phyloP scores from a whole-genome alignment of 768 basidiomycete genomes.

The Boletus barrowsii region DNA sequence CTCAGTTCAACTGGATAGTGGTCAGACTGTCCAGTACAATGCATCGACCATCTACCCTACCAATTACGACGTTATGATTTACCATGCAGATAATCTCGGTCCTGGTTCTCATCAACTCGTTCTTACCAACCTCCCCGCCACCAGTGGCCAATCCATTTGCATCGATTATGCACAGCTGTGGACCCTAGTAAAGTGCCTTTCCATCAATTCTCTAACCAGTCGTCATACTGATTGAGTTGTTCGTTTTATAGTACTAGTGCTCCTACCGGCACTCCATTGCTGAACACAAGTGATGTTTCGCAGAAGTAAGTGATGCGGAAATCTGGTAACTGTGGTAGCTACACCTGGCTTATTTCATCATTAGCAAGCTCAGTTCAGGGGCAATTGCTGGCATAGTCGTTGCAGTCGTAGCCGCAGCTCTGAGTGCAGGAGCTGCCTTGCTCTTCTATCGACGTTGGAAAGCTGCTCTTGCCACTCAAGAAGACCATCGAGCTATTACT shows the following conservation, averaged over 20 bases:
- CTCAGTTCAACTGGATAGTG: conserved; percentile 36
- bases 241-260: background rate
- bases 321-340: background rate
- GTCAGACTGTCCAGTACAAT: conserved; percentile 17
- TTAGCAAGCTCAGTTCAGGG: conserved; percentile 18
- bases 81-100: conserved; percentile 37
- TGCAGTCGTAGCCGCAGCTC: conserved; percentile 10
- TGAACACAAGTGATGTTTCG: background rate
- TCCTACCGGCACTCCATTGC: background rate
- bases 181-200: conserved; percentile 17
- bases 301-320: conserved; percentile 11
- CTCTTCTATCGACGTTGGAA: conserved; percentile 32
- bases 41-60: conserved; percentile 17
- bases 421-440: conserved; percentile 12
- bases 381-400: conserved; percentile 23
- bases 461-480: conserved; percentile 15
- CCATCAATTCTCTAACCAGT: background rate
- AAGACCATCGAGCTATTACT: conserved; percentile 8
- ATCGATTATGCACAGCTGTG: conserved; percentile 35
- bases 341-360: background rate
- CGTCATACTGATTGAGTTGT: background rate
- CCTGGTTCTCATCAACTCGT: conserved; percentile 35
- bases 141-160: conserved; percentile 19
- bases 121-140: conserved; percentile 31
- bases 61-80: conserved; percentile 32